A percentile compares a stretch with the other conserved stretches of the same genome.
Evolutionary conservation across 345 rosid species (phyloP).

Genomic region (Mallotus nudiflorus): DNA sequence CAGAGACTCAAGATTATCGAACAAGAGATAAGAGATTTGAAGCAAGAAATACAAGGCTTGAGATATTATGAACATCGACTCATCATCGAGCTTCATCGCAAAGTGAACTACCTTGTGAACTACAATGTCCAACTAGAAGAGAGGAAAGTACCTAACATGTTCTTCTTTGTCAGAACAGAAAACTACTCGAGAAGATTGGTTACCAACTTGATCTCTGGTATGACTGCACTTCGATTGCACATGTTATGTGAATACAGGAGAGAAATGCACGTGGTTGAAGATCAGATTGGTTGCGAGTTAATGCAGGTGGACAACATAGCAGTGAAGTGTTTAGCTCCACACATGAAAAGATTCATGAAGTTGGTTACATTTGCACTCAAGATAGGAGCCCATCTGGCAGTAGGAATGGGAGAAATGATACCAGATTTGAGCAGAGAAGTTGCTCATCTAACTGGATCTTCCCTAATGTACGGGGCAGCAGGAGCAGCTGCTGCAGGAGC

Average conservation of each 20-base stretch:
- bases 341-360: slow-evolving; percentile 84
- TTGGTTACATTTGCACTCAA: slow-evolving; percentile 79
- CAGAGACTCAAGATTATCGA: slow-evolving; percentile 88
- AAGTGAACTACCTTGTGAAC: slow-evolving; percentile 85
- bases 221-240: slow-evolving; percentile 81
- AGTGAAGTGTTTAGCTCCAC: slow-evolving; percentile 72
- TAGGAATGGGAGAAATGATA: slow-evolving; percentile 91
- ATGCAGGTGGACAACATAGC: slow-evolving; percentile 88
- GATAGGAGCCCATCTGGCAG: slow-evolving; percentile 92
- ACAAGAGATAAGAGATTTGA: slow-evolving; percentile 90
- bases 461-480: slow-evolving; percentile 68
- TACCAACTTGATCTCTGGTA: slow-evolving; percentile 72
- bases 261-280: slow-evolving; percentile 93
- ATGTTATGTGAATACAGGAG: slow-evolving; percentile 84
- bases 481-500: slow-evolving; percentile 74
- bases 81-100: slow-evolving; percentile 83
- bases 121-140: slow-evolving; percentile 82
- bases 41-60: slow-evolving; percentile 95
- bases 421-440: slow-evolving; percentile 89
- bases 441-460: slow-evolving; percentile 65
- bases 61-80: slow-evolving; percentile 88
- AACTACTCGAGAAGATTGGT: slow-evolving; percentile 84
- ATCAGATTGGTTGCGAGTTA: slow-evolving; percentile 80
- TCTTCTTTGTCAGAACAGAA: slow-evolving; percentile 74
- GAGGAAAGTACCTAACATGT: slow-evolving; percentile 90